Evolutionary conservation across 768 basidiomycete genomes (phyloP).

Genomic region (Lentinus brumalis): DNA sequence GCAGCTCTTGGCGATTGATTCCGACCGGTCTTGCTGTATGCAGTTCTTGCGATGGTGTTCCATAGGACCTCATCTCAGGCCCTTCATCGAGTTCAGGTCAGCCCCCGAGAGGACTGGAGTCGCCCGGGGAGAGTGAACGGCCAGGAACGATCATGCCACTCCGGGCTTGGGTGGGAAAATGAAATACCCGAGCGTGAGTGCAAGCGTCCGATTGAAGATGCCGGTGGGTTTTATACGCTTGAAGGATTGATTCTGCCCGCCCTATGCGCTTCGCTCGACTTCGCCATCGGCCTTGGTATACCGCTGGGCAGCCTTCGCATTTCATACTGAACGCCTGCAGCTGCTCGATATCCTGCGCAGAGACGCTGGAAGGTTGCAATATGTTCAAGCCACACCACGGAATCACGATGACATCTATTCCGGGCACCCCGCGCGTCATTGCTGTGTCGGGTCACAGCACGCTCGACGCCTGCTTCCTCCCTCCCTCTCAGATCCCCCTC

Average conservation of each 20-base stretch:
- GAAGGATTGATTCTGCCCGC: not conserved
- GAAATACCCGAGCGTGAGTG: slow-evolving; percentile 3
- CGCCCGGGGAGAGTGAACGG: not conserved
- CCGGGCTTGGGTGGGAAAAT: slow-evolving; percentile 8
- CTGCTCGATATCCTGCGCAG: not conserved
- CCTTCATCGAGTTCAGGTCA: not conserved
- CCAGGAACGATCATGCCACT: slow-evolving; percentile 2
- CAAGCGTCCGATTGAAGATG: not conserved
- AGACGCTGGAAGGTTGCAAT: not conserved
- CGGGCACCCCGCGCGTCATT: slow-evolving; percentile 8
- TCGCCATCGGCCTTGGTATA: not conserved
- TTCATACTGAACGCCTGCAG: not conserved
- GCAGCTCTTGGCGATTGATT: too few relatives aligned
- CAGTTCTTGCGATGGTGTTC: not conserved
- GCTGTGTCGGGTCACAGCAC: slow-evolving; percentile 8
- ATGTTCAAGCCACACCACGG: not conserved
- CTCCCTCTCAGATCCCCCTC: slow-evolving; percentile 2
- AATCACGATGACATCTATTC: slow-evolving; percentile 16
- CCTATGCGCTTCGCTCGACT: not conserved
- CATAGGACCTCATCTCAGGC: too few relatives aligned
- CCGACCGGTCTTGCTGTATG: not conserved
- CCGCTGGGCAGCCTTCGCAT: not conserved
- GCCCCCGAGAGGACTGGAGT: not conserved
- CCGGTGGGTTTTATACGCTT: slow-evolving; percentile 1
- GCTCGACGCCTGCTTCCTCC: slow-evolving; percentile 4